Evolutionary conservation across 306 rosid genomes (phyloP).

Genomic region (Rosa rugosa): DNA sequence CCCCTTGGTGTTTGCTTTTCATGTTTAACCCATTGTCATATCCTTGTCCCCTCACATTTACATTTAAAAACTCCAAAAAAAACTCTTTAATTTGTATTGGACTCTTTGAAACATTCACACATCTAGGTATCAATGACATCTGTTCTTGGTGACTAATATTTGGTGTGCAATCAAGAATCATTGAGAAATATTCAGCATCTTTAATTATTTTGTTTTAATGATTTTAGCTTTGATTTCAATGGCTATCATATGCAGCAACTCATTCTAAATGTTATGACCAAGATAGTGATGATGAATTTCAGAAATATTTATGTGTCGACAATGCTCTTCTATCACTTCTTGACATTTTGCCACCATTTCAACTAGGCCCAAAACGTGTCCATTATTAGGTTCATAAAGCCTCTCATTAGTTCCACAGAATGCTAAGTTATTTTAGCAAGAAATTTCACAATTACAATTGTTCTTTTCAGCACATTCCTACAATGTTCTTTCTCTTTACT

Average conservation of each 20-base stretch:
- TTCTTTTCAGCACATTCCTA: background rate
- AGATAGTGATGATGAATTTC: background rate
- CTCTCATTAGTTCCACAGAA: background rate
- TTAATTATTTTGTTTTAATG: background rate
- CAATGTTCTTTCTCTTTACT: conserved; percentile 10
- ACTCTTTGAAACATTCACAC: background rate
- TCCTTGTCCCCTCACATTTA: background rate
- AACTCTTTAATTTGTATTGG: background rate
- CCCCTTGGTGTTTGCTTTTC: background rate
- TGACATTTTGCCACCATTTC: background rate
- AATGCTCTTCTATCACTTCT: background rate
- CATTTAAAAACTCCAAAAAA: background rate
- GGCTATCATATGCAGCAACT: background rate
- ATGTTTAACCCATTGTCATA: background rate
- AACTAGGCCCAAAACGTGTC: background rate
- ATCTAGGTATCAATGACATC: background rate
- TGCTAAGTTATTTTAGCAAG: background rate
- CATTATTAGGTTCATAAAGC: background rate
- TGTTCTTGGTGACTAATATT: background rate
- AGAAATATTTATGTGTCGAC: background rate
- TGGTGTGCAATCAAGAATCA: conserved; percentile 1
- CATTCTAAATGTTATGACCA: background rate
- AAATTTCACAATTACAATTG: background rate
- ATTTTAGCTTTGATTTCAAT: background rate
- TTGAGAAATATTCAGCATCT: background rate